Evolutionary conservation across 2,329 filamentous ascomycete species (phyloP).

Genomic region (Plectosphaerella plurivora): DNA sequence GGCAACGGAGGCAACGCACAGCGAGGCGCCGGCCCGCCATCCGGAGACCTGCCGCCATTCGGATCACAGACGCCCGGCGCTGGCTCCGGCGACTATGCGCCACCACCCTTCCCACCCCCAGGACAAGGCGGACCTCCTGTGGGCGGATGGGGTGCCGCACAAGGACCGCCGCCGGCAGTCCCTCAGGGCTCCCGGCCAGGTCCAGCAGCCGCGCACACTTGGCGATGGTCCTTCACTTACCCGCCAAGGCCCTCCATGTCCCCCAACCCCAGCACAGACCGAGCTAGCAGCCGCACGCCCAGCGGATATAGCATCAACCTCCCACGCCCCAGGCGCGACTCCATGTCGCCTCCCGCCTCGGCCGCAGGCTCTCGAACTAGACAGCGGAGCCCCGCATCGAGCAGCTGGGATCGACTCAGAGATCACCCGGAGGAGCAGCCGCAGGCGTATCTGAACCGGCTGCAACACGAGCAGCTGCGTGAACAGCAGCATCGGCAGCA

Average conservation of each 20-base stretch:
- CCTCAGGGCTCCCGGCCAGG: not conserved
- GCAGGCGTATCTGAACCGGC: too few relatives aligned
- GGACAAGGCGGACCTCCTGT: not conserved
- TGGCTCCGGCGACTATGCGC: not conserved
- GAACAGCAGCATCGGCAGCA: too few relatives aligned
- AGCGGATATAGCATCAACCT: slow-evolving; percentile 4
- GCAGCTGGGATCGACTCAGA: slow-evolving; percentile 21
- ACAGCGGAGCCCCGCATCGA: slow-evolving; percentile 33
- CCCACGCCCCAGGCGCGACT: slow-evolving; percentile 27
- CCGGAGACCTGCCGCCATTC: not conserved
- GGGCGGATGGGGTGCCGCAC: not conserved
- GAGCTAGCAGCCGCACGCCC: slow-evolving; percentile 4
- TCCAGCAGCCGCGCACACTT: not conserved
- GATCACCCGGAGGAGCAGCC: slow-evolving; percentile 13
- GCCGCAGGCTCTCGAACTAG: slow-evolving; percentile 25
- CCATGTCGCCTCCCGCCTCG: slow-evolving; percentile 29
- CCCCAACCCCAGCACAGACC: not conserved
- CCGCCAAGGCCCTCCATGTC: slow-evolving; percentile 1
- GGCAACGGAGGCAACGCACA: not conserved
- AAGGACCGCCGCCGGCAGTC: not conserved
- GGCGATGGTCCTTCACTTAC: slow-evolving; percentile 1
- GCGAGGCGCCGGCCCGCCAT: slow-evolving; percentile 5
- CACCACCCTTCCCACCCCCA: not conserved
- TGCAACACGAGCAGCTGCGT: too few relatives aligned
- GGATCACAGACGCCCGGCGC: not conserved